Percentiles rank a stretch among this genome's conserved stretches.
Evolutionary conservation across 768 basidiomycete species (phyloP).

Genomic region (Rhodotorula babjevae): DNA sequence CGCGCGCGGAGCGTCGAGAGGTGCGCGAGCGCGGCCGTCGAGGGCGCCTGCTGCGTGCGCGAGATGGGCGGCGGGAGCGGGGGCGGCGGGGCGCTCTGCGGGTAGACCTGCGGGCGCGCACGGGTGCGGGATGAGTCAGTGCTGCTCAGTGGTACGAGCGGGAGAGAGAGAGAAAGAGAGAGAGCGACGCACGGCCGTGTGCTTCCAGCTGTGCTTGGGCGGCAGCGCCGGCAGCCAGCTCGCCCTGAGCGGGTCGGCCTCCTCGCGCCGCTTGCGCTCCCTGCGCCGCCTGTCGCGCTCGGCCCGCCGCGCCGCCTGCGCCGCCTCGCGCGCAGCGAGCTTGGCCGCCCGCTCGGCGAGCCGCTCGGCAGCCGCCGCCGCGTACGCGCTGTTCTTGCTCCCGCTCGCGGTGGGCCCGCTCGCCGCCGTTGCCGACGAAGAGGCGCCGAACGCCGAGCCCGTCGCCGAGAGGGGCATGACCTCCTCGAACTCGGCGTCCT

Average conservation of each 20-base stretch:
- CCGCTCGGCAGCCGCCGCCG: not conserved
- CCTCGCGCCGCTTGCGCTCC: slow-evolving; percentile 5
- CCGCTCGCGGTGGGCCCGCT: too few relatives aligned
- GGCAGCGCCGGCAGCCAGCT: slow-evolving; percentile 26
- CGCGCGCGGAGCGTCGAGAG: slow-evolving; percentile 35
- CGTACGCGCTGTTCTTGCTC: not conserved
- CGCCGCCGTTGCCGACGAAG: too few relatives aligned
- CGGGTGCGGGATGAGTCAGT: not conserved
- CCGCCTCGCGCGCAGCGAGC: not conserved
- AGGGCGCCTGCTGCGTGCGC: slow-evolving; percentile 22
- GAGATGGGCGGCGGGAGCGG: slow-evolving; percentile 27
- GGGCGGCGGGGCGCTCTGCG: slow-evolving; percentile 26
- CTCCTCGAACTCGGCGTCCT: slow-evolving; percentile 29
- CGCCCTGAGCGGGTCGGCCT: slow-evolving; percentile 15
- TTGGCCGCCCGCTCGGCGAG: not conserved
- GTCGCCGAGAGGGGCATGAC: slow-evolving; percentile 4
- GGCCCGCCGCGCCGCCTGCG: not conserved
- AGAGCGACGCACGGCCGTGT: slow-evolving; percentile 23
- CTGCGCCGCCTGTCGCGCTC: slow-evolving; percentile 2
- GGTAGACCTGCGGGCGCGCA: slow-evolving; percentile 23
- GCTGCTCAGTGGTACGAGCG: not conserved
- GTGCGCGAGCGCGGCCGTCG: slow-evolving; percentile 24
- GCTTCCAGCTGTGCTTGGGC: slow-evolving; percentile 34
- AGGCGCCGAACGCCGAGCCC: not conserved
- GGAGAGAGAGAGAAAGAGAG: not conserved